Evolutionary conservation across 1,284 basidiomycete genomes (phyloP), one percentile per base, ranked within the genome.

Genomic region (Salmacisia buchloeana): DNA sequence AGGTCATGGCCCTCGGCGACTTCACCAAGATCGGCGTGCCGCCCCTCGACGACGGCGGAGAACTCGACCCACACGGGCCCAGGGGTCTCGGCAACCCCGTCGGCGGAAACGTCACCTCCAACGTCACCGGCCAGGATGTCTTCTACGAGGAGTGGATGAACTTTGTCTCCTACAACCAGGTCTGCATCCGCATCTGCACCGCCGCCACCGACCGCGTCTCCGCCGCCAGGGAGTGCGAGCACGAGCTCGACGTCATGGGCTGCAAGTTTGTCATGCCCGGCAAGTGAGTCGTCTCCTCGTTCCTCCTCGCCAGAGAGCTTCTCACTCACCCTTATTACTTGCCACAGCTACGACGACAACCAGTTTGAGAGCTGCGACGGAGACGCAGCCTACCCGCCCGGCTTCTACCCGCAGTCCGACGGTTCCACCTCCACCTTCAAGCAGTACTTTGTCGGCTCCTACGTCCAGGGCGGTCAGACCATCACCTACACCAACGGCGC

Each of bases 111-210:
- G 83, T 84, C 59, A 84, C 83, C 43, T 80, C 81, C 62, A 83
- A 84, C 76, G 77, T 82, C 27, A 80, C 81, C 9, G 58, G 38
- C 23, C 83, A 83, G 13, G 83, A 84, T 62, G 83, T 83, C 41
- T 76, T 75, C 64, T 84, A 84, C 80, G 75, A 83, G 71, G 83
- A 84, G 76, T 84, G 83, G 83, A 83, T 80, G 76, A 79, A 79
- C 75, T 79, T 73, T 59, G 63, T 76, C 27, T 69, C 76, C 18
- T 34, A 59, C 67, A 66, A 75, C 65, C 69, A 78, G 63, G 60
- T 78, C 46, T 79, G 77, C 71, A 72, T 79, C 73, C 76, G 77
- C 62, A 69, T 78, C 36, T 79, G 77, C 71, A 79, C 69, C 34
- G 77, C 76, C 39, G 75, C 69, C 27, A 66, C 64, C 54, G 72